These are phyloP conservation scores for Talaromyces adpressus DNA, from an alignment of 495 filamentous ascomycete species.

Conservation along the genomic window DNA sequence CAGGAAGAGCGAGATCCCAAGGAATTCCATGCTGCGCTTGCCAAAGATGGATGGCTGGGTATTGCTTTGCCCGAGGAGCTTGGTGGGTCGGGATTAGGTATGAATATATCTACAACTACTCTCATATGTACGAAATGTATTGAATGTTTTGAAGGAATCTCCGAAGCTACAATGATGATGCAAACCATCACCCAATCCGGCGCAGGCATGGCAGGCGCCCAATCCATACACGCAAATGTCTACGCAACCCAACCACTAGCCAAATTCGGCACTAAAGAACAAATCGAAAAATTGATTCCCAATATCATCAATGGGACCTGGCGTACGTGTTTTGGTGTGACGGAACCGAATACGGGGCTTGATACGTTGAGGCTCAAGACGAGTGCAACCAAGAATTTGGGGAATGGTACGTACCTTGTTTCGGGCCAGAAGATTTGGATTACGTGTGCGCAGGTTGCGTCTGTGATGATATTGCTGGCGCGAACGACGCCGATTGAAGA, in stretches of 20 bases:
- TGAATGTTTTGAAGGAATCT: constrained; percentile 40
- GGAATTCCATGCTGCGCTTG: constrained; percentile 66
- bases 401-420: constrained; percentile 45
- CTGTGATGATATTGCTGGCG: constrained; percentile 71
- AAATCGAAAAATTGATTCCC: constrained; percentile 54
- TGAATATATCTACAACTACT: constrained; percentile 10
- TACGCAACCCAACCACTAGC: constrained; percentile 73
- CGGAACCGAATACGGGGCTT: constrained; percentile 60
- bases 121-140: not conserved
- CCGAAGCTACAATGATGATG: constrained; percentile 80
- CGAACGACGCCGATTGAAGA: constrained; percentile 63
- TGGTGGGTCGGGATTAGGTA: constrained; percentile 67
- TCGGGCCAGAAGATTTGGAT: constrained; percentile 82
- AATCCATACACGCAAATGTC: constrained; percentile 69
- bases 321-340: constrained; percentile 47
- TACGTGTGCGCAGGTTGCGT: constrained; percentile 68
- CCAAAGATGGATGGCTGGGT: constrained; percentile 78
- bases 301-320: constrained; percentile 62
- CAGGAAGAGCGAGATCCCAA: constrained; percentile 60
- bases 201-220: constrained; percentile 71
- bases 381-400: constrained; percentile 37
- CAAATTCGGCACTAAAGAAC: constrained; percentile 57
- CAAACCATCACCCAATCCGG: constrained; percentile 74
- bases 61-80: constrained; percentile 68
- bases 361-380: constrained; percentile 67